Evolutionary conservation across 73 alveolate genomes (phyloP).

Genomic region (Paramecium bursaria): DNA sequence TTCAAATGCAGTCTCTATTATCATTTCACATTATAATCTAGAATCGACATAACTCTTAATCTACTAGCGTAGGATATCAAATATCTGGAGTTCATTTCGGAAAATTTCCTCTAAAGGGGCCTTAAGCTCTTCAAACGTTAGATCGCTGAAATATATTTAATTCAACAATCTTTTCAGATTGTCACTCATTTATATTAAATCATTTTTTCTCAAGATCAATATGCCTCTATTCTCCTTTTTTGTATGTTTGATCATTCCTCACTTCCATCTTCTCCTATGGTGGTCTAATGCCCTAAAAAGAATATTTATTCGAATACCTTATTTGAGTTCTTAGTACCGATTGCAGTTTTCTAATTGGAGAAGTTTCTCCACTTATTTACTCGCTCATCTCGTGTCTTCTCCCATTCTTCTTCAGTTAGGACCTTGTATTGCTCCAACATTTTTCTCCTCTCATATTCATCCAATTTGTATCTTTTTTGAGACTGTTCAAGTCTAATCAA

Average conservation of each 20-base stretch:
- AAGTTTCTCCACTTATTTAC: slow-evolving; percentile 95
- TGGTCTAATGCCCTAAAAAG: slow-evolving; percentile 52
- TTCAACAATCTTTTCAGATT: background rate
- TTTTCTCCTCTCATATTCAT: slow-evolving; percentile 83
- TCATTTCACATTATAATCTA: too few species aligned
- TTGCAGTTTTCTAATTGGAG: slow-evolving; percentile 76
- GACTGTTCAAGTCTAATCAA: slow-evolving; percentile 82
- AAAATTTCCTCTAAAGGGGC: too few species aligned
- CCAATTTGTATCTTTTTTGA: slow-evolving; percentile 85
- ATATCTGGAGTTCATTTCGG: too few species aligned
- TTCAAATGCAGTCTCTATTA: too few species aligned
- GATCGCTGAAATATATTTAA: background rate
- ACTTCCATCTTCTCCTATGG: slow-evolving; percentile 36
- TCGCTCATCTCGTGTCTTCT: slow-evolving; percentile 92
- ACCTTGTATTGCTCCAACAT: slow-evolving; percentile 80
- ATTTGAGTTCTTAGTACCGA: slow-evolving; percentile 65
- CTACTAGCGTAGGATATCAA: too few species aligned
- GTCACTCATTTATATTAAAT: background rate
- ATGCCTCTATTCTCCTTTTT: slow-evolving; percentile 29
- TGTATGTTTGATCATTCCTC: background rate
- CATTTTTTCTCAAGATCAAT: slow-evolving; percentile 25
- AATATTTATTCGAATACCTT: background rate
- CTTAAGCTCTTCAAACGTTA: too few species aligned
- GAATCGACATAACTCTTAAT: too few species aligned
- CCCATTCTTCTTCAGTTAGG: slow-evolving; percentile 96